A percentile compares a stretch with the other conserved stretches of the same genome.
These are phyloP conservation scores for Phycomyces nitens DNA, from an alignment of 192 early-diverging fungal species.

Conservation along the genomic window DNA sequence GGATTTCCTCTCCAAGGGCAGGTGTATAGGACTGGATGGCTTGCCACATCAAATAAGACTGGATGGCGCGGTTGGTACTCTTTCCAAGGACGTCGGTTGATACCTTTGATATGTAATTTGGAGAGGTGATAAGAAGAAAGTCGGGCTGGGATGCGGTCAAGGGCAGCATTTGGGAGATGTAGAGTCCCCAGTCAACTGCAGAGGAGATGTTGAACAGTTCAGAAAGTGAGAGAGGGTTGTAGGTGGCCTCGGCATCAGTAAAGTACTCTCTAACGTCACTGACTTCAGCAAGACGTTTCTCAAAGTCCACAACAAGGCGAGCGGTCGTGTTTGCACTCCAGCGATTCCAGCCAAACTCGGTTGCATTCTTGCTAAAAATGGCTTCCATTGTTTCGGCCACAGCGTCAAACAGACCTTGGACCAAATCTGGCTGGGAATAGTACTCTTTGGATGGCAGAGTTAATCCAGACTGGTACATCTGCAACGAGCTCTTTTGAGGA, in stretches of 20 bases:
- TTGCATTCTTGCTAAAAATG: slow-evolving; percentile 17
- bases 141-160: slow-evolving; percentile 19
- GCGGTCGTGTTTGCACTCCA: slow-evolving; percentile 29
- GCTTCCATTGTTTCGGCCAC: slow-evolving; percentile 45
- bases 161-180: slow-evolving; percentile 33
- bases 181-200: slow-evolving; percentile 36
- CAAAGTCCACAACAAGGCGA: slow-evolving; percentile 57
- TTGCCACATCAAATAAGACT: slow-evolving; percentile 54
- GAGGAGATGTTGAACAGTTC: slow-evolving; percentile 30
- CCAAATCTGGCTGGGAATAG: slow-evolving; percentile 49
- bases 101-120: slow-evolving; percentile 31
- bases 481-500: slow-evolving; percentile 50
- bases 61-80: slow-evolving; percentile 32
- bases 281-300: slow-evolving; percentile 52
- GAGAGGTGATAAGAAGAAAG: slow-evolving; percentile 25
- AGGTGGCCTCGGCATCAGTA: slow-evolving; percentile 45
- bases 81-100: slow-evolving; percentile 34
- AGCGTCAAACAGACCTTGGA: slow-evolving; percentile 35
- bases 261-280: slow-evolving; percentile 44
- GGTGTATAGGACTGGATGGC: slow-evolving; percentile 34
- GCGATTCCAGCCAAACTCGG: slow-evolving; percentile 13
- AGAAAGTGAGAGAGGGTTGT: slow-evolving; percentile 43
- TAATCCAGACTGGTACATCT: slow-evolving; percentile 55
- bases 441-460: slow-evolving; percentile 65
- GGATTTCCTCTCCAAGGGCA: slow-evolving; percentile 37